Evolutionary conservation across 345 rosid species (phyloP).

Genomic region (Rhizophora apiculata): DNA sequence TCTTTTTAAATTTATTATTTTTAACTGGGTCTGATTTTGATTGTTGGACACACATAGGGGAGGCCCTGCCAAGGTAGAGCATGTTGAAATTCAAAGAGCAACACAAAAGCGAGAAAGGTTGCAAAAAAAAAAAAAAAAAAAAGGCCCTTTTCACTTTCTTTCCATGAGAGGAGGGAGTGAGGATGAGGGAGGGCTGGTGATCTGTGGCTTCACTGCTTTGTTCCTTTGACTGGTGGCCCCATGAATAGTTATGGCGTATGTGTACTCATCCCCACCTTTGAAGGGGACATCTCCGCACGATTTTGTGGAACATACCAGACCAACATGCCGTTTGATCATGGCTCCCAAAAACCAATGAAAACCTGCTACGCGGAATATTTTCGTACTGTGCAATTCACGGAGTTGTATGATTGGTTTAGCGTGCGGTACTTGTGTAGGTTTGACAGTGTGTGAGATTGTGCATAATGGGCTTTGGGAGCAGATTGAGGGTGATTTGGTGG

Average conservation of each 20-base stretch:
- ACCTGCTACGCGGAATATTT: too few relatives aligned
- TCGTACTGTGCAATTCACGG: too few relatives aligned
- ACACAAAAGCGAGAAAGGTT: neutral
- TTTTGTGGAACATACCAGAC: too few relatives aligned
- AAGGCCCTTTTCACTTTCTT: neutral
- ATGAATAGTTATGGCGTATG: neutral
- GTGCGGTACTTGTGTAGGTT: too few relatives aligned
- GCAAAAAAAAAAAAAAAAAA: neutral
- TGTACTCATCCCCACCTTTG: too few relatives aligned
- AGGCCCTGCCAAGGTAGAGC: neutral
- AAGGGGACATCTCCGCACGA: too few relatives aligned
- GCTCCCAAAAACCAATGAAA: too few relatives aligned
- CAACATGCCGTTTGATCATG: too few relatives aligned
- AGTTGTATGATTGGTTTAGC: too few relatives aligned
- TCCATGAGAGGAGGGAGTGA: neutral
- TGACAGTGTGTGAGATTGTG: too few relatives aligned
- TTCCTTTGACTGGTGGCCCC: constrained; percentile 10
- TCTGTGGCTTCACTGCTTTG: neutral
- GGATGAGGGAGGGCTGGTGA: neutral
- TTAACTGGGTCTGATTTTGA: constrained; percentile 1
- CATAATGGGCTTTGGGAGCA: too few relatives aligned
- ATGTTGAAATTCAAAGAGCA: neutral
- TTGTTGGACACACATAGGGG: constrained; percentile 1
- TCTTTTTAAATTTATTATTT: neutral
- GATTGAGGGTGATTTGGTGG: too few relatives aligned